Evolutionary conservation across 164 flowering plant genomes (phyloP).

Genomic region (Kalanchoe fedtschenkoi): DNA sequence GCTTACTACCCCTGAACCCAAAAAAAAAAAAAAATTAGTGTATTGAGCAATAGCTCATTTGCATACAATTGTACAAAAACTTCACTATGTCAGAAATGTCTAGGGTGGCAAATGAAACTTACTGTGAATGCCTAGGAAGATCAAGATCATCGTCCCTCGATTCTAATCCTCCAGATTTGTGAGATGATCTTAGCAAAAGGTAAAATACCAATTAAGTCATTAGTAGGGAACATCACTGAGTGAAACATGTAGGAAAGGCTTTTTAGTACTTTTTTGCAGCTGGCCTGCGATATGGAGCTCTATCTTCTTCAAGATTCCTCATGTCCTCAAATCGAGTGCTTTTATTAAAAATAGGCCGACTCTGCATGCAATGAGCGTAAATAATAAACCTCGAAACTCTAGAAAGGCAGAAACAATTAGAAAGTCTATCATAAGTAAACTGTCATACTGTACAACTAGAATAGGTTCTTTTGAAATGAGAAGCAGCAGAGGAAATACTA

Average conservation of each 20-base stretch:
- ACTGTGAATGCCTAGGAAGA: slow-evolving; percentile 55
- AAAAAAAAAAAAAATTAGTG: background rate
- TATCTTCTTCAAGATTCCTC: slow-evolving; percentile 67
- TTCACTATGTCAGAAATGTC: background rate
- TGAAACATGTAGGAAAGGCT: background rate
- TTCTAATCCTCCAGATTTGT: slow-evolving; percentile 49
- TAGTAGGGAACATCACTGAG: no score
- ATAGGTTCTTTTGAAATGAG: background rate
- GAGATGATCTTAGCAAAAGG: slow-evolving; percentile 30
- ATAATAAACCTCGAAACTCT: background rate
- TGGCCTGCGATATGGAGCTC: slow-evolving; percentile 52
- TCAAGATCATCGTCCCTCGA: slow-evolving; percentile 88
- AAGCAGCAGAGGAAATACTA: no score
- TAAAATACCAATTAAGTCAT: background rate
- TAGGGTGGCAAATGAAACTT: slow-evolving; percentile 16
- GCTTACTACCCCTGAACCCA: slow-evolving; percentile 56
- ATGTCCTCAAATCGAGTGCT: slow-evolving; percentile 97
- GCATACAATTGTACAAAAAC: background rate
- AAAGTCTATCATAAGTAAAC: background rate
- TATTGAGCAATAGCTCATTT: background rate
- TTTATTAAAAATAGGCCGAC: slow-evolving; percentile 94
- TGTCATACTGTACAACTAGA: background rate
- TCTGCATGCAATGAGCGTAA: slow-evolving; percentile 36
- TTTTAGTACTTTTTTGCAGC: slow-evolving; percentile 46
- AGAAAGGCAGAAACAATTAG: background rate